Conservation (phyloP, 768 basidiomycete species). For the Pholiota molesta region DNA sequence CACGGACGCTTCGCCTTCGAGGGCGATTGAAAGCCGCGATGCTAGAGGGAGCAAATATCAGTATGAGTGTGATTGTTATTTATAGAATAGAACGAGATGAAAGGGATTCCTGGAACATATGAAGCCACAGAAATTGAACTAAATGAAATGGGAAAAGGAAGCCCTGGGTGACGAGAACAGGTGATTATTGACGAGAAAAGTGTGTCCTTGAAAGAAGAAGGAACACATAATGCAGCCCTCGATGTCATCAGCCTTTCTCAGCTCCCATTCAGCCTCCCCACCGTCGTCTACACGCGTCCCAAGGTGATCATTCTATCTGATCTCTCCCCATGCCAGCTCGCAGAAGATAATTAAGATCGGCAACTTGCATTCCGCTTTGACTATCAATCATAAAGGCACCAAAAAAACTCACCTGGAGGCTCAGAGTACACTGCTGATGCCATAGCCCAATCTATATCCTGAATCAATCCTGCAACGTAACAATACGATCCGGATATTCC, state of each 20-base stretch:
- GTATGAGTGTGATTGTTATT: slow-evolving; percentile 11
- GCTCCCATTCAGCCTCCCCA: not conserved
- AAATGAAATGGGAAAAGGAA: not conserved
- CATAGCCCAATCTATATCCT: slow-evolving; percentile 17
- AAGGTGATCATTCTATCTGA: too few species aligned
- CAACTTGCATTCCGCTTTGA: too few species aligned
- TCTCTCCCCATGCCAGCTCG: too few species aligned
- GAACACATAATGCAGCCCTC: too few species aligned
- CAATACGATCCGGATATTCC: too few species aligned
- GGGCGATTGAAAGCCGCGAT: slow-evolving; percentile 36
- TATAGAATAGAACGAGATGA: slow-evolving; percentile 13
- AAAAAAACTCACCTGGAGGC: slow-evolving; percentile 27
- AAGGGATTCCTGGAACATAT: not conserved
- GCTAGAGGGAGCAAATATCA: slow-evolving; percentile 16
- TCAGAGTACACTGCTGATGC: slow-evolving; percentile 32
- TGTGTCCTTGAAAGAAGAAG: too few species aligned
- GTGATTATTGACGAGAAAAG: not conserved
- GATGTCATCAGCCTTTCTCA: not conserved
- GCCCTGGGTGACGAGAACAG: not conserved
- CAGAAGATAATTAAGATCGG: too few species aligned
- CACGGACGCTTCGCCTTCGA: slow-evolving; percentile 45
- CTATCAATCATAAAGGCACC: too few species aligned
- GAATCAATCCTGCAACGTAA: too few species aligned
- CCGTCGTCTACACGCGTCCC: not conserved
- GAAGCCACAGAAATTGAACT: not conserved